Percentiles rank a stretch among this genome's conserved stretches.
These are phyloP conservation scores for Sophora flavescens DNA, from an alignment of 306 rosid genomes.

Conservation along the genomic window DNA sequence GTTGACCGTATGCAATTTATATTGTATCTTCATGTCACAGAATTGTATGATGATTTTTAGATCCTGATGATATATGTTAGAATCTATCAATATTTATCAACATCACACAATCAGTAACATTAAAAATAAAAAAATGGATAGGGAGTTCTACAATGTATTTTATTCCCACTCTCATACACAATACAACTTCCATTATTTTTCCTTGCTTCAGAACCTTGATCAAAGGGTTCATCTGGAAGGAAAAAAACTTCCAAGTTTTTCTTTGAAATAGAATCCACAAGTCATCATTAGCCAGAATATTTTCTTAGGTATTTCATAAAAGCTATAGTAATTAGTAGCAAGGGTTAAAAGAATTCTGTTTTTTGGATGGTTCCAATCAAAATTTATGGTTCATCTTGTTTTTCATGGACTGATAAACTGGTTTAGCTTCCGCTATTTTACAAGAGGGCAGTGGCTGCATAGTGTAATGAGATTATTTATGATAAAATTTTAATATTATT, in stretches of 20 bases:
- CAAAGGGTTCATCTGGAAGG: background rate
- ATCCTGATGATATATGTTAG: conserved; percentile 27
- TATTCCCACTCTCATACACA: conserved; percentile 1
- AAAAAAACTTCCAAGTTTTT: background rate
- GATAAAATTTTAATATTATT: conserved; percentile 26
- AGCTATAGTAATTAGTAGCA: background rate
- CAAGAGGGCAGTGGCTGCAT: conserved; percentile 21
- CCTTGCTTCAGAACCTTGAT: conserved; percentile 8
- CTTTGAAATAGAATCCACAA: conserved; percentile 2
- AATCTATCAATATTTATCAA: conserved; percentile 4
- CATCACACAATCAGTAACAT: background rate
- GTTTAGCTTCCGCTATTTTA: conserved; percentile 28
- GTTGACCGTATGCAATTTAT: conserved; percentile 10
- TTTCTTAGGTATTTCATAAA: conserved; percentile 16
- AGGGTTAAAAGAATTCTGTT: background rate
- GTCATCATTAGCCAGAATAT: conserved; percentile 6
- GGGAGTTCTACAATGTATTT: conserved; percentile 11
- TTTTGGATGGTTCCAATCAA: conserved; percentile 20
- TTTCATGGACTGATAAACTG: conserved; percentile 26
- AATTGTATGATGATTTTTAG: conserved; percentile 33
- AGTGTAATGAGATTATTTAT: conserved; percentile 38
- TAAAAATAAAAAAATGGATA: background rate
- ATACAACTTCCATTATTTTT: conserved; percentile 22
- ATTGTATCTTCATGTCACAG: conserved; percentile 6
- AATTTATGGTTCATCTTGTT: conserved; percentile 12